Evolutionary conservation across 2,329 filamentous ascomycete species (phyloP), one percentile per base, ranked within the genome.

Genomic region (Aspergillus fumigatus): DNA sequence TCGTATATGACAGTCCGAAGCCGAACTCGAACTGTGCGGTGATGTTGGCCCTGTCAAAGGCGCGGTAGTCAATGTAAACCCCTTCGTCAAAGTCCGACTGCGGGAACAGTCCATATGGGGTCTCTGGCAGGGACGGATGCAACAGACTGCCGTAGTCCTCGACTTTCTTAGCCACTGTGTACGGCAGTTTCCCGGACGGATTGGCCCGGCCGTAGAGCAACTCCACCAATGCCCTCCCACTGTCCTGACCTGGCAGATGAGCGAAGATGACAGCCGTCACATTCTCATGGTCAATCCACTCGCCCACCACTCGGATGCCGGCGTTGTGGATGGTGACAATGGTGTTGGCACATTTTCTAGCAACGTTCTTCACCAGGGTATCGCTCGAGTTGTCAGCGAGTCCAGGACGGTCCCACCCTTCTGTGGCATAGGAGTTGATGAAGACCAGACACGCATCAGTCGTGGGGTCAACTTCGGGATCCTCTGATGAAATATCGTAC

Each of bases 311-410:
- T 1, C 85, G 78, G 9, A 81, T 75, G 0, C 86, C 86, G 1
- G 84, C 84, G 45, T 86, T 88, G 69, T 88, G 85, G 4, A 88
- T 77, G 0, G 87, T 75, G 0, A 88, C 86, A 19, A 88, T 77
- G 1, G 86, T 88, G 58, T 84, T 87, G 59, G 75, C 77, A 70
- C 85, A 88, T 23, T 77, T 75, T 7, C 75, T 71, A 0, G 86
- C 85, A 0, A 88, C 84, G 48, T 81, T 78, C 1, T 72, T 72
- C 47, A 88, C 79, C 0, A 88, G 72, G 0, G 70, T 72, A 59
- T 88, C 85, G 1, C 82, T 85, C 7, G 69, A 66, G 1, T 64
- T 52, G 52, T 78, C 73, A 1, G 52, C 47, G 0, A 79, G 65
- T 9, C 59, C 65, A 1, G 70, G 61, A 0, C 76, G 66, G 53